Base-by-base conservation (phyloP, 768 basidiomycete genomes). In the Tylopilus vinaceipallidus region DNA sequence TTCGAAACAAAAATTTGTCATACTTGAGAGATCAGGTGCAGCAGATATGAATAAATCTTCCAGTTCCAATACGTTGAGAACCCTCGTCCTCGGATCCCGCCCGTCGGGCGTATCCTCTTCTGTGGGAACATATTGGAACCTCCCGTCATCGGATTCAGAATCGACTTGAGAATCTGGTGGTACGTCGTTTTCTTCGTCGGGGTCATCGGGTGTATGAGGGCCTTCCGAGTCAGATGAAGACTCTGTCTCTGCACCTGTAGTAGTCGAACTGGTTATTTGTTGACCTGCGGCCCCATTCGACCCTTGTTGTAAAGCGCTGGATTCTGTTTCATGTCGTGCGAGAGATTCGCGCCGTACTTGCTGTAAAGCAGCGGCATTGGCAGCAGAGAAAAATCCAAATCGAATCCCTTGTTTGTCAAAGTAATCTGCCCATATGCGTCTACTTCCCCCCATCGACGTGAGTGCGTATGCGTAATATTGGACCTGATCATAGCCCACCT, bases 351-450 rank as follows among this genome's bases (percentile, higher is more conserved):
- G 68, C 40, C 84, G 75, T 47, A 82, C 84, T 65, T 90, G 80
- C 51, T 98, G 95, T 32, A 93, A 60, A 20, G 91, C 92, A 4
- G 83, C 75, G 23, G 91, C 92, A 70, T 91, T 88, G 11, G 89
- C 79, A 7, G 97, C 94, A 7, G 97, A 94, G 72, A 95, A 95
- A 65, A 99, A 95, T 0, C 91, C 93, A 60, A 90, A 97, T 50
- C 75, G 77, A 36, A 95, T 74, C 8, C 79, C 78, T 58, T 88
- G 77, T 11, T 73, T 58, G 49, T 95, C 91, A 58, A 95, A 94
- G 61, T 92, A 88, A 63, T 94, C 88, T 22, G 95, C 95, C 97
- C 97, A 99, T 55, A 76, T 72, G 35, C 75, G 74, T 56, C 95
- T 98, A 49, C 35, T 71, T 68, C 90, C 49, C 13, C 22, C 22